Base-by-base conservation (phyloP, 2,329 filamentous ascomycete genomes). In the Verticillium albo-atrum region DNA sequence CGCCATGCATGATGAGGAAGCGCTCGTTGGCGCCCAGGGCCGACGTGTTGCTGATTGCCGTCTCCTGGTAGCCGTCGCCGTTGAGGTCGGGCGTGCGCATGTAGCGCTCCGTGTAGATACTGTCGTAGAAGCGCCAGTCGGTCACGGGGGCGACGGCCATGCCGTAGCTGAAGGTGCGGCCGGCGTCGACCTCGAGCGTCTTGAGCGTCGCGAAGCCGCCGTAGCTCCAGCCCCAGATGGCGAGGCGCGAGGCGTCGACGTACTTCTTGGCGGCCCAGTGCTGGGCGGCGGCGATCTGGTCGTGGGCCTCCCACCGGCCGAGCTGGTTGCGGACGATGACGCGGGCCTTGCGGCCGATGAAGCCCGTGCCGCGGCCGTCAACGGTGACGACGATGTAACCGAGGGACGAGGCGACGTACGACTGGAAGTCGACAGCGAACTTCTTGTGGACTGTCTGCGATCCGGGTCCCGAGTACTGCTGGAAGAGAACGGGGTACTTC, bases 111-210 rank as follows among this genome's bases (percentile, higher is more conserved):
- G 93, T 96, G 78, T 97, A 97, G 68, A 97, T 88, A 61, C 87
- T 91, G 76, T 97, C 91, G 76, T 99, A 99, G 75, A 90, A 97
- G 60, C 90, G 84, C 95, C 95, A 99, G 74, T 99, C 93, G 0
- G 94, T 98, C n/a, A 99, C 95, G 20, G 95, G 95, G 1, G 95
- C 95, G 56, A 99, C 96, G 6, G 96, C 92, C 90, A 99, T 97
- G 66, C 95, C 96, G 72, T 99, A 99, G 64, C 88, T 88, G 78
- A 97, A 99, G 0, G 93, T 98, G 70, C 86, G 73, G 5, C 96
- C 95, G 9, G 86, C 94, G 71, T 99, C 95, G 62, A 86, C 84
- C 79, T 99, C 95, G 14, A 99, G 86, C 1, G 92, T 95, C 79
- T 99, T 99, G 68, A 99, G 83, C 6, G 95, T 91, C 80, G 91